phyloP scores from a whole-genome alignment of 164 flowering plant genomes.

The Vitis vinifera region DNA sequence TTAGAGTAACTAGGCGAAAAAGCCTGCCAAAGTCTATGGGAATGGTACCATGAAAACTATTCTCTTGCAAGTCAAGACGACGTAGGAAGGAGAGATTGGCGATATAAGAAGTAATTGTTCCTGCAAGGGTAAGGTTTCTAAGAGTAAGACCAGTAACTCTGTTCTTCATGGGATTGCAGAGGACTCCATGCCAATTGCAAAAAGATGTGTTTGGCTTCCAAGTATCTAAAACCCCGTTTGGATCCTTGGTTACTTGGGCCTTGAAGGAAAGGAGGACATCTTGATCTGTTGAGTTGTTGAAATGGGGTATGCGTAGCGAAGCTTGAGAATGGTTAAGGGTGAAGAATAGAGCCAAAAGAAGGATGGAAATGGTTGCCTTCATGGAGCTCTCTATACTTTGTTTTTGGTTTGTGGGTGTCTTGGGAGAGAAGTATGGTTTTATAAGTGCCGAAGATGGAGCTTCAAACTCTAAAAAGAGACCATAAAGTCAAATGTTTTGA shows the following conservation, averaged over 20 bases:
- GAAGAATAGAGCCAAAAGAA: background rate
- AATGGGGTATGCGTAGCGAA: background rate
- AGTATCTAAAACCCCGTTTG: background rate
- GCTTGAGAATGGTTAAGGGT: background rate
- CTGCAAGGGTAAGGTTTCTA: background rate
- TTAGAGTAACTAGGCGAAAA: slow-evolving; percentile 5
- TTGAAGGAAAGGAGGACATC: background rate
- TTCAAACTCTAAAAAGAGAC: too few relatives aligned
- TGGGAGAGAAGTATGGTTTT: too few relatives aligned
- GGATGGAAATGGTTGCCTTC: too few relatives aligned
- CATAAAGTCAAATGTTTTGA: too few relatives aligned
- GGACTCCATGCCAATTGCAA: slow-evolving; percentile 7
- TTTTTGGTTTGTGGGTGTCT: too few relatives aligned
- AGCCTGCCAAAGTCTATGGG: slow-evolving; percentile 13
- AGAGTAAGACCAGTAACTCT: background rate
- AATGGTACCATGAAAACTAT: slow-evolving; percentile 7
- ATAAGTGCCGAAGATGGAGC: too few relatives aligned
- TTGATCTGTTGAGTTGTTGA: background rate
- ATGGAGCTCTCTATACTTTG: too few relatives aligned
- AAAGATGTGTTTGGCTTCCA: background rate
- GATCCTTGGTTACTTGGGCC: background rate
- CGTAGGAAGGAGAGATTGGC: background rate
- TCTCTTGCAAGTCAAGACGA: background rate
- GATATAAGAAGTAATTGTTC: background rate
- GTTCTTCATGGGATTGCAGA: background rate